A percentile compares a stretch with the other conserved stretches of the same genome.
phyloP scores from a whole-genome alignment of 2,329 filamentous ascomycete genomes.

The Simplicillium aogashimaense region DNA sequence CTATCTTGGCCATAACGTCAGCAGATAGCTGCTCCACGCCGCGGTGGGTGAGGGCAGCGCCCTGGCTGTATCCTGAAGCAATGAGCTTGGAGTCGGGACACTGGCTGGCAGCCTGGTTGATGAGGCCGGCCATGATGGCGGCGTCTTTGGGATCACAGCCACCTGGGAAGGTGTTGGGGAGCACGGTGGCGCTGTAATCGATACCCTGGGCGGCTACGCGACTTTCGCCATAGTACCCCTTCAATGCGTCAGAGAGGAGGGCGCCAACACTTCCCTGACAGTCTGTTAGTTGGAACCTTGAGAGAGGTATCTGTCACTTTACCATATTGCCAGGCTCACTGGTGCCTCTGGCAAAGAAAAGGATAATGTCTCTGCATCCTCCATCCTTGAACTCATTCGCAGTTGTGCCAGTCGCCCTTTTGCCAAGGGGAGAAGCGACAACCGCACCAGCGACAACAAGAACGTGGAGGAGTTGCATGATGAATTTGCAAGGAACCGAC shows the following conservation, averaged over 20 bases:
- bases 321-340: constrained; percentile 13
- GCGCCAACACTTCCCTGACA: constrained; percentile 10
- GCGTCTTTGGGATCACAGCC: constrained; percentile 22
- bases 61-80: constrained; percentile 28
- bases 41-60: constrained; percentile 16
- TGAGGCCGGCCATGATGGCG: constrained; percentile 19
- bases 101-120: constrained; percentile 22
- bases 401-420: background rate
- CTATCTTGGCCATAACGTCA: constrained; percentile 12
- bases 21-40: constrained; percentile 15
- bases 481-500: too few relatives aligned
- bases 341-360: constrained; percentile 15
- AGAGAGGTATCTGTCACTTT: background rate
- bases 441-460: too few relatives aligned
- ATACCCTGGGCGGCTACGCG: constrained; percentile 15
- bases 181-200: constrained; percentile 23
- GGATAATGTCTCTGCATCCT: constrained; percentile 14
- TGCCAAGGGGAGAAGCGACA: too few relatives aligned
- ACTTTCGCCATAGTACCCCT: constrained; percentile 10
- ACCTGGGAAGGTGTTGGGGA: constrained; percentile 18
- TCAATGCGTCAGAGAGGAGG: constrained; percentile 8
- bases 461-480: too few relatives aligned
- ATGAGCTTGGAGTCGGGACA: constrained; percentile 26
- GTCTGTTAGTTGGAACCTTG: background rate
- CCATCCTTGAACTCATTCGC: constrained; percentile 13